Evolutionary conservation across 2,329 filamentous ascomycete genomes (phyloP), one percentile per base, ranked within the genome.

Genomic region (Plenodomus tracheiphilus): DNA sequence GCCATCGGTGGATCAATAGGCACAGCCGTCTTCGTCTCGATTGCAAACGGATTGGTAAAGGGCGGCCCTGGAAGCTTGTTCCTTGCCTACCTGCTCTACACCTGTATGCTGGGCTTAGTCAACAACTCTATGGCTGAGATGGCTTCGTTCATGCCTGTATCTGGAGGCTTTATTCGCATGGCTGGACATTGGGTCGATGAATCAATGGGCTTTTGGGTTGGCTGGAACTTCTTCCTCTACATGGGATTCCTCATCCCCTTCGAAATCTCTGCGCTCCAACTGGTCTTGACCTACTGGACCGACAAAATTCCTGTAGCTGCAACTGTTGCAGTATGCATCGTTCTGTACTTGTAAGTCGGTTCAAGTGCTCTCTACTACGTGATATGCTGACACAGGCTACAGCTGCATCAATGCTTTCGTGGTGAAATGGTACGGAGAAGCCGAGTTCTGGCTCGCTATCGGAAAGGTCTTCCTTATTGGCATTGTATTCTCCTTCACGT

Each of bases 81-180:
- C 53, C 65, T 87, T 47, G 83, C 81, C 30, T 87, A 82, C 64
- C 74, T 75, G 25, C 53, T 84, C 38, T 85, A 86, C 65, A 75
- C 75, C 28, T 66, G 74, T 59, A 62, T 86, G 44, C 75, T 87
- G 49, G 84, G 74, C 19, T 72, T 85, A 39, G 81, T 87, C 64
- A 87, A 86, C 76, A 87, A 86, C 63, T 79, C 78, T 53, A 76
- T 86, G 50, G 84, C 85, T 8, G 85, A 87, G 66, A 87, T 87
- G 84, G 79, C 75, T 22, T 77, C 78, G 32, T 81, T 80, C 54
- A 83, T 85, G 77, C 85, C 85, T 19, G 78, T 87, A 39, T 79
- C 77, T 36, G 84, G 84, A 54, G 81, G 81, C 2, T 87, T 86
- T 64, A 80, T 87, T 54, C 82, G 85, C 51, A 77, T 86, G 61